Evolutionary conservation across 257 asterid genomes (phyloP).

Genomic region (Solanum lignicaule): DNA sequence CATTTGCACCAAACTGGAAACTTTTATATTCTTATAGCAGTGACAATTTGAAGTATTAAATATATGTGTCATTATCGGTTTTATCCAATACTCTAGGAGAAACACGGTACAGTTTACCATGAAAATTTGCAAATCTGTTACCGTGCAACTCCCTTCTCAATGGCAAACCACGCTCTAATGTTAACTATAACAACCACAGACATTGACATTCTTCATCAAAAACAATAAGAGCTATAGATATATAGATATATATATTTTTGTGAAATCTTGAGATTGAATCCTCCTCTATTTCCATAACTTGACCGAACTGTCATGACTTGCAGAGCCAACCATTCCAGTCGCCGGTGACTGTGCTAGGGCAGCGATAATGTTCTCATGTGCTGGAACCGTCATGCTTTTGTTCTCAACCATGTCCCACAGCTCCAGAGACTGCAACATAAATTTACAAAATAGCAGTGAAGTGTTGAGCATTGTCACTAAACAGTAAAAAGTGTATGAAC

Average conservation of each 20-base stretch:
- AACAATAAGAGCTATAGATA: not conserved
- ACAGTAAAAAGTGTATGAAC: not conserved
- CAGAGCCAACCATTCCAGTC: conserved; percentile 90
- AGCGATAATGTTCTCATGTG: conserved; percentile 69
- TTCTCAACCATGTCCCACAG: conserved; percentile 90
- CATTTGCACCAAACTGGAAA: not conserved
- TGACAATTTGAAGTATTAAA: not conserved
- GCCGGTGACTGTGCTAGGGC: conserved; percentile 78
- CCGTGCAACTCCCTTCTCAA: not conserved
- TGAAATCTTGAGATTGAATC: not conserved
- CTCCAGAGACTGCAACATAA: conserved; percentile 62
- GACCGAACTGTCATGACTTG: conserved; percentile 86
- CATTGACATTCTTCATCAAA: not conserved
- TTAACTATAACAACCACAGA: not conserved
- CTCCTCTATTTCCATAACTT: conserved; percentile 76
- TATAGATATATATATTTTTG: not conserved
- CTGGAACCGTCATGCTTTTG: conserved; percentile 76
- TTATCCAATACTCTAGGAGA: not conserved
- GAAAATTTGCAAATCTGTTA: not conserved
- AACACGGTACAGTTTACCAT: not conserved
- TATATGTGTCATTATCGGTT: not conserved
- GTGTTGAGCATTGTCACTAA: not conserved
- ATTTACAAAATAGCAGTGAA: not conserved
- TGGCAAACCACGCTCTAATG: not conserved
- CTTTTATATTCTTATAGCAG: not conserved